Percentiles rank a stretch among this genome's conserved stretches.
These are phyloP conservation scores for Cenchrus fungigraminus DNA, from an alignment of 176 grass and related monocot species.

Conservation along the genomic window DNA sequence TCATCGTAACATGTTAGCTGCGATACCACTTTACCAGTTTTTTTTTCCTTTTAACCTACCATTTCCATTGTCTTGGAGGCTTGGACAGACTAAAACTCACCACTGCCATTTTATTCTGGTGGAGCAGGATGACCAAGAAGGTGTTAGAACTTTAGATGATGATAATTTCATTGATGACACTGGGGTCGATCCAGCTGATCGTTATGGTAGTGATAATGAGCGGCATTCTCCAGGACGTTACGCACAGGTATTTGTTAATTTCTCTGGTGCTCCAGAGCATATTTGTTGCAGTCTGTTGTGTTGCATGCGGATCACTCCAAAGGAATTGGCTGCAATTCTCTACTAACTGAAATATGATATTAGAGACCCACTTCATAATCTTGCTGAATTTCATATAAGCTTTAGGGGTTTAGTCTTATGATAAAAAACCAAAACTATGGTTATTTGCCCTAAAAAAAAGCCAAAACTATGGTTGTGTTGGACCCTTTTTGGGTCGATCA, in stretches of 20 bases:
- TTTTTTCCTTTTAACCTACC: not conserved
- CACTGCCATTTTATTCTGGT: conserved; percentile 16
- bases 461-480: not conserved
- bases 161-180: conserved; percentile 98
- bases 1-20: not conserved
- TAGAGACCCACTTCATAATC: not conserved
- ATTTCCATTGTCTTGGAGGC: conserved; percentile 5
- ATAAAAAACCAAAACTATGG: not conserved
- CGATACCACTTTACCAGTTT: not conserved
- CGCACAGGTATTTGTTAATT: conserved; percentile 67
- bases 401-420: not conserved
- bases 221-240: conserved; percentile 62
- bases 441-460: too few relatives aligned
- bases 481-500: not conserved
- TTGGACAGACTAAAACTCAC: not conserved
- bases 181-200: conserved; percentile 85
- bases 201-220: conserved; percentile 88
- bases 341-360: conserved; percentile 1
- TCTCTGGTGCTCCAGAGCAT: not conserved
- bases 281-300: not conserved
- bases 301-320: not conserved
- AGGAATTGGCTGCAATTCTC: not conserved
- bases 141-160: conserved; percentile 80
- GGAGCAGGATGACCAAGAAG: conserved; percentile 96
- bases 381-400: conserved; percentile 10